Base-by-base conservation (phyloP, 2,329 filamentous ascomycete genomes). In the Leptosphaerulina australis region DNA sequence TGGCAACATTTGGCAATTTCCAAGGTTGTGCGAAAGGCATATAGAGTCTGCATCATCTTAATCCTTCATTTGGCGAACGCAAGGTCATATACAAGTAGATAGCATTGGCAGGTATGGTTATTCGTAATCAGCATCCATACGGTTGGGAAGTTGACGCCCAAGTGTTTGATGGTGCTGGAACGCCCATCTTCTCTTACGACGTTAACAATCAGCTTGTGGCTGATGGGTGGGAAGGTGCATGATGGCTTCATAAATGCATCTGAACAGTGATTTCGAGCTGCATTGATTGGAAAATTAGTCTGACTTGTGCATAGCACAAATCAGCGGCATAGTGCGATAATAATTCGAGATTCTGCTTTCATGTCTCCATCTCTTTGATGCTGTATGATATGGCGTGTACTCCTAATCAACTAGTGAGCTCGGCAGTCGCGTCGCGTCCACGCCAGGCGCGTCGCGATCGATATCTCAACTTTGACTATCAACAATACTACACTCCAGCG, bases 391-490 rank as follows among this genome's bases (percentile, higher is more conserved):
- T 11, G 25, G 25, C 29, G 36, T 39, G 36, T 24, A 25, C 24
- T 11, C 7, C 21, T 14, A 15, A 10, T 26, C 15, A 6, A 28
- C 10, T 3, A 24, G 38, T 36, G 44, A 77, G 77, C 3, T 53
- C 48, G 17, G 79, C 78, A 52, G 74, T 82, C 17, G 39, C 39
- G 46, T 38, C 33, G 38, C 21, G 15, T 20, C 15, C n/a, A 36
- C 10, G 20, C 29, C 28, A 21, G 44, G 24, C 53, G 59, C 63
- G 63, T 61, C 54, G 17, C 51, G 20, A 26, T 44, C 21, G 49
- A 9, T 22, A 35, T 21, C 11, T 29, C 33, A 12, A 29, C 20
- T 17, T 36, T 20, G 21, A 20, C 6, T 9, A 25, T 17, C 18
- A 9, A 43, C 26, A 34, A 44, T 21, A 29, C 9, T 22, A 24